A percentile compares a stretch with the other conserved stretches of the same genome.
phyloP scores from a whole-genome alignment of 2,329 filamentous ascomycete species.

The Penicillium sp. region DNA sequence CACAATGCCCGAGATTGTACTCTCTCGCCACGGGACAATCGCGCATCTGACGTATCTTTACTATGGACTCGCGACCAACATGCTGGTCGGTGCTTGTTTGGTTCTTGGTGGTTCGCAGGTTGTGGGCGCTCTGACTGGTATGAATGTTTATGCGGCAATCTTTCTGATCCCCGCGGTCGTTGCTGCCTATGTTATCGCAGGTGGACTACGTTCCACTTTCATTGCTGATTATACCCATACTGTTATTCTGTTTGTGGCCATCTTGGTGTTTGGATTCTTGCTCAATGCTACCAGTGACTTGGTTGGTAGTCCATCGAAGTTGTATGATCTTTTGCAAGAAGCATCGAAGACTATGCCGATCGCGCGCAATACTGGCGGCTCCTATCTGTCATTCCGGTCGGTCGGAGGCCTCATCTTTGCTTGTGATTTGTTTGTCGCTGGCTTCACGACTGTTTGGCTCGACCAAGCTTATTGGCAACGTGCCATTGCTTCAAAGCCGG shows the following conservation, averaged over 20 bases:
- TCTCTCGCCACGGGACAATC: constrained; percentile 37
- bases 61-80: constrained; percentile 43
- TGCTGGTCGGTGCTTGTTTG: constrained; percentile 43
- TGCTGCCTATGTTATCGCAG: constrained; percentile 41
- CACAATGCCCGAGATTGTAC: constrained; percentile 46
- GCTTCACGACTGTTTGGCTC: constrained; percentile 38
- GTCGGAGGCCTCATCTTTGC: constrained; percentile 41
- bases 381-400: constrained; percentile 40
- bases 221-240: constrained; percentile 47
- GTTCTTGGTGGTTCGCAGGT: constrained; percentile 42
- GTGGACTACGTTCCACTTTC: constrained; percentile 43
- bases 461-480: constrained; percentile 46
- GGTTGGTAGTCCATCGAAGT: constrained; percentile 32
- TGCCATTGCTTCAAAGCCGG: constrained; percentile 44
- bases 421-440: constrained; percentile 37
- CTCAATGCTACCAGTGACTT: constrained; percentile 33
- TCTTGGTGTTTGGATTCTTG: constrained; percentile 42
- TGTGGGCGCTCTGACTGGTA: constrained; percentile 41
- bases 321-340: constrained; percentile 41
- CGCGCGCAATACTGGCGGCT: constrained; percentile 29
- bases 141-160: constrained; percentile 44
- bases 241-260: constrained; percentile 40
- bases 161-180: constrained; percentile 44
- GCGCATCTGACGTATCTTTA: constrained; percentile 44
- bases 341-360: constrained; percentile 36